Evolutionary conservation across 73 alveolate species (phyloP).

Genomic region (Symbiodinium pilosum): DNA sequence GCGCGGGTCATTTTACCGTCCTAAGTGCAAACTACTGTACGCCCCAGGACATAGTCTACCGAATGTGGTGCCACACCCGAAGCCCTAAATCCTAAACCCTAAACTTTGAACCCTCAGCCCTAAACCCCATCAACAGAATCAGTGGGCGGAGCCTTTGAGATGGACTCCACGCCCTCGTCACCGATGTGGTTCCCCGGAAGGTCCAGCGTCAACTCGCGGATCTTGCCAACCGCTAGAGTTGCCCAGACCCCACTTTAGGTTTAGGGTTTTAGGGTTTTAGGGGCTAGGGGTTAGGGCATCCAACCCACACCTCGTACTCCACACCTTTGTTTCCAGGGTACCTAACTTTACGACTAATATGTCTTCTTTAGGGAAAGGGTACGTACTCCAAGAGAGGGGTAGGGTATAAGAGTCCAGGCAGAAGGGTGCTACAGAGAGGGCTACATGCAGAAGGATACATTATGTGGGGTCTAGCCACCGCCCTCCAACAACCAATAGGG

Average conservation of each 20-base stretch:
- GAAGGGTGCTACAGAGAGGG: no score
- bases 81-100: neutral
- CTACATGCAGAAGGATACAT: no score
- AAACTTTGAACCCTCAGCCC: neutral
- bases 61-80: neutral
- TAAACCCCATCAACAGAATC: neutral
- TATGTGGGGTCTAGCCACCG: no score
- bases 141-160: constrained; percentile 22
- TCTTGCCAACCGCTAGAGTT: neutral
- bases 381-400: no score
- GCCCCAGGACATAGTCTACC: neutral
- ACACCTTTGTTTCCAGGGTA: neutral
- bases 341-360: no score
- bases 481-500: no score
- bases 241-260: neutral
- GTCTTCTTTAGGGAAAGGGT: no score
- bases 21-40: neutral
- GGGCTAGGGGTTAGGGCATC: neutral
- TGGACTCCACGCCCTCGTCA: constrained; percentile 40
- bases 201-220: constrained; percentile 34
- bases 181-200: constrained; percentile 55
- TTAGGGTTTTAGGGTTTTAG: neutral
- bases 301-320: neutral
- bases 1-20: no score
- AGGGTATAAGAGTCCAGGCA: no score